Percentiles rank a stretch among this genome's conserved stretches.
These are phyloP conservation scores for Lodderomyces oxycetoniae DNA, from an alignment of 1,139 yeast genomes.

Conservation along the genomic window DNA sequence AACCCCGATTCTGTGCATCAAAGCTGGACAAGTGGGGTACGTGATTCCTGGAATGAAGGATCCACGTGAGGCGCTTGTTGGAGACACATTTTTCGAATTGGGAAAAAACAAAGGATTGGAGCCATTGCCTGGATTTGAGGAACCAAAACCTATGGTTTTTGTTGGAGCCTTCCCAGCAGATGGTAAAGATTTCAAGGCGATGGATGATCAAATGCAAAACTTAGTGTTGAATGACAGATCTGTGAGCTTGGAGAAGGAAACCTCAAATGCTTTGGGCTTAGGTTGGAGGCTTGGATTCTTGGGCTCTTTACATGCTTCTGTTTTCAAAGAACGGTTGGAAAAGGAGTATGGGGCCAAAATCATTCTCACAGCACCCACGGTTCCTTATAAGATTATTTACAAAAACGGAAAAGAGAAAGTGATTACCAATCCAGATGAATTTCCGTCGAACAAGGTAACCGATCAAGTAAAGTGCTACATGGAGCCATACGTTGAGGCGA, in stretches of 20 bases:
- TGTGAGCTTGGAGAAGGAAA: constrained; percentile 82
- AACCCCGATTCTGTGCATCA: constrained; percentile 53
- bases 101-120: constrained; percentile 59
- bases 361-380: constrained; percentile 93
- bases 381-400: constrained; percentile 75
- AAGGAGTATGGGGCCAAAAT: constrained; percentile 92
- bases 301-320: constrained; percentile 93
- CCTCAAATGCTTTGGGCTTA: constrained; percentile 91
- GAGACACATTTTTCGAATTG: constrained; percentile 80
- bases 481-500: constrained; percentile 89
- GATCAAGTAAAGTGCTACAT: constrained; percentile 54
- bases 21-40: constrained; percentile 94
- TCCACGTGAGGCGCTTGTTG: constrained; percentile 81
- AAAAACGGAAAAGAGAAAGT: constrained; percentile 59
- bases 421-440: constrained; percentile 87
- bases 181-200: constrained; percentile 80
- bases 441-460: constrained; percentile 58
- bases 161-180: constrained; percentile 98
- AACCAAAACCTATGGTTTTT: constrained; percentile 96
- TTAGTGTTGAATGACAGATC: constrained; percentile 88
- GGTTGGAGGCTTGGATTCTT: constrained; percentile 97
- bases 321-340: constrained; percentile 84
- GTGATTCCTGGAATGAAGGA: constrained; percentile 90
- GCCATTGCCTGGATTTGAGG: constrained; percentile 92
- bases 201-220: constrained; percentile 88